Conservation (phyloP, 179 eudicot species). For the Sideroxylon spinosum region DNA sequence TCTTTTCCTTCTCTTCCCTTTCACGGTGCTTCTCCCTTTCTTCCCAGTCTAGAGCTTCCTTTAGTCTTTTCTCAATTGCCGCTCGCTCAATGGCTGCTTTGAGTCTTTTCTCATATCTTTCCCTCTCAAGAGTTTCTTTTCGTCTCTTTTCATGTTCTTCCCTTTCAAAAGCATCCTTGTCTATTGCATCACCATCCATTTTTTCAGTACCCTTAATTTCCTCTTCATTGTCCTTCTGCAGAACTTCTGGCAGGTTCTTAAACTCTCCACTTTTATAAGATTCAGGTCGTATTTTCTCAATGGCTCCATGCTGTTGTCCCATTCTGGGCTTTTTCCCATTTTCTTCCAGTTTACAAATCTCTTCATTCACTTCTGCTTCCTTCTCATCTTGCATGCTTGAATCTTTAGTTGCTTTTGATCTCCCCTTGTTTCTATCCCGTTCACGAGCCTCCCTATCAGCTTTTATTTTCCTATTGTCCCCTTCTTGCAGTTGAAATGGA, state of each 20-base stretch:
- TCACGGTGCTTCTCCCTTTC: slow-evolving; percentile 20
- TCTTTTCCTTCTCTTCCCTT: slow-evolving; percentile 25
- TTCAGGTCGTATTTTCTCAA: slow-evolving; percentile 23
- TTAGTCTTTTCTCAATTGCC: slow-evolving; percentile 25
- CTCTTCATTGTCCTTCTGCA: slow-evolving; percentile 20
- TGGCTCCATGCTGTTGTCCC: slow-evolving; percentile 29
- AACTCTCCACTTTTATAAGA: slow-evolving; percentile 16
- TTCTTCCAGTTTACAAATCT: slow-evolving; percentile 26
- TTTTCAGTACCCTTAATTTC: slow-evolving; percentile 18
- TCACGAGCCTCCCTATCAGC: slow-evolving; percentile 23
- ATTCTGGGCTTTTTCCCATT: slow-evolving; percentile 14
- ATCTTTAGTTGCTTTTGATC: slow-evolving; percentile 31
- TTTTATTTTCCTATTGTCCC: background rate
- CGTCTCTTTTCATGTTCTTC: slow-evolving; percentile 24
- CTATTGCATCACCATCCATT: slow-evolving; percentile 18
- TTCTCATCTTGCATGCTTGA: slow-evolving; percentile 39
- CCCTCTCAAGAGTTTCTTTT: slow-evolving; percentile 24
- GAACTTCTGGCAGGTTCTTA: slow-evolving; percentile 19
- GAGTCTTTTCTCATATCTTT: slow-evolving; percentile 19
- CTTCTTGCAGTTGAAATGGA: slow-evolving; percentile 21
- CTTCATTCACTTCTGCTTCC: slow-evolving; percentile 38
- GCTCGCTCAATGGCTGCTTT: slow-evolving; percentile 15
- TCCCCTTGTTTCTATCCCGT: slow-evolving; percentile 32
- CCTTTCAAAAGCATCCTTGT: slow-evolving; percentile 24
- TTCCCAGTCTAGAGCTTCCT: slow-evolving; percentile 23